These are phyloP conservation scores for Sclerotinia subarctica DNA, from an alignment of 2,329 filamentous ascomycete species.

Conservation along the genomic window DNA sequence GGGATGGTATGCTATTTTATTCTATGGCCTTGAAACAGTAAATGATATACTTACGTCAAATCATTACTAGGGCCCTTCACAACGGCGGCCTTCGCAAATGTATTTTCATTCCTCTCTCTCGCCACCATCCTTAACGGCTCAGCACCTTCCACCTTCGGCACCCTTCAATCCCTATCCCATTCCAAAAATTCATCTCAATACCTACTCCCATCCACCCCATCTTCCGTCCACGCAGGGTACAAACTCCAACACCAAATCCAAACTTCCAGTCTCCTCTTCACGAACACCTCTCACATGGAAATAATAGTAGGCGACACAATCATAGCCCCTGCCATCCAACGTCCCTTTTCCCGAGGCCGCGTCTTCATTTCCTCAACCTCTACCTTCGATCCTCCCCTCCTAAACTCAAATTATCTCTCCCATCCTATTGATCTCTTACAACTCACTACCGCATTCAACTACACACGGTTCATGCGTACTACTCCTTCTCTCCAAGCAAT, in stretches of 20 bases:
- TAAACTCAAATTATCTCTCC: conserved; percentile 44
- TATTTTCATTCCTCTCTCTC: conserved; percentile 11
- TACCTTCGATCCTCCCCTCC: conserved; percentile 37
- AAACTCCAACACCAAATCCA: conserved; percentile 9
- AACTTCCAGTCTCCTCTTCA: background rate
- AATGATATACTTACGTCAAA: background rate
- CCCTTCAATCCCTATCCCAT: background rate
- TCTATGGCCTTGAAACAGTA: accelerated
- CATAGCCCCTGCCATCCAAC: conserved; percentile 40
- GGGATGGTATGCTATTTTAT: background rate
- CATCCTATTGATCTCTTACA: conserved; percentile 42
- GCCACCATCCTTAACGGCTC: background rate
- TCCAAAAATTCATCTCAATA: conserved; percentile 8
- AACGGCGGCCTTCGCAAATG: conserved; percentile 8
- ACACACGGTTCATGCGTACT: conserved; percentile 14
- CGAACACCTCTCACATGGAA: conserved; percentile 3
- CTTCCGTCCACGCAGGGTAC: conserved; percentile 1
- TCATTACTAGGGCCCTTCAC: conserved; percentile 11
- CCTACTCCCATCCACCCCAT: conserved; percentile 1
- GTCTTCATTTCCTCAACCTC: conserved; percentile 47
- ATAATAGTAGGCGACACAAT: conserved; percentile 7
- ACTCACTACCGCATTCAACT: conserved; percentile 12
- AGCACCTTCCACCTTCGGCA: background rate
- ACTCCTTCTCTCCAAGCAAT: background rate
- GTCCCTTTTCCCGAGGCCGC: conserved; percentile 51